Conservation (phyloP, 129 eudicot genomes). For the Cynara cardunculus region DNA sequence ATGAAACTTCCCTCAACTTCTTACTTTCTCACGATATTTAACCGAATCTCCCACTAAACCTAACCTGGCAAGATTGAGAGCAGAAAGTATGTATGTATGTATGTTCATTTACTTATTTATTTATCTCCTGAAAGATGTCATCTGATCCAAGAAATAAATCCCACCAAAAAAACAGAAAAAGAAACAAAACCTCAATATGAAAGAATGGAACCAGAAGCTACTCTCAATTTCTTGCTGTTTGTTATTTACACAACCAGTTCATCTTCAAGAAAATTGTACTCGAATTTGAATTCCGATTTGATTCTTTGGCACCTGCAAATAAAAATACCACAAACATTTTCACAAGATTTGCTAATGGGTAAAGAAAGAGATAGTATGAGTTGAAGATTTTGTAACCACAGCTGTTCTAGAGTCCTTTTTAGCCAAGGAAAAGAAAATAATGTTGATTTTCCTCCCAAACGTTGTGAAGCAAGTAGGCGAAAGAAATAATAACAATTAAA, state of each 20-base stretch:
- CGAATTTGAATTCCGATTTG: conserved; percentile 14
- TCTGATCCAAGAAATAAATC: background rate
- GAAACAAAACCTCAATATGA: background rate
- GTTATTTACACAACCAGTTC: conserved; percentile 13
- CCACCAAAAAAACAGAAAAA: background rate
- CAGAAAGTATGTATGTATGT: too few species aligned
- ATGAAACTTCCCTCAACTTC: background rate
- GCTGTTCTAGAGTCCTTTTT: background rate
- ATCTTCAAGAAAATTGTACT: conserved; percentile 19
- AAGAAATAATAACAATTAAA: background rate
- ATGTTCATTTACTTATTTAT: background rate
- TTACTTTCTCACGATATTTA: background rate
- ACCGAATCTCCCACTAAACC: too few species aligned
- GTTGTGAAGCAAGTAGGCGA: background rate
- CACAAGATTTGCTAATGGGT: background rate
- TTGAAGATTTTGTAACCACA: background rate
- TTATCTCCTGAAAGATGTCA: conserved; percentile 23
- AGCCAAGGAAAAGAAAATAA: background rate
- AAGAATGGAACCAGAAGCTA: background rate
- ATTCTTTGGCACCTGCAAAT: conserved; percentile 24
- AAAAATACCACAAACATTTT: background rate
- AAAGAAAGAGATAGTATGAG: background rate
- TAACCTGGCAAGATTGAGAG: too few species aligned
- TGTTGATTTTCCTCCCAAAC: background rate
- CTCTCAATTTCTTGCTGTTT: background rate